Percentiles rank a stretch among this genome's conserved stretches.
These are phyloP conservation scores for Trichoderma citrinoviride DNA, from an alignment of 2,329 filamentous ascomycete genomes.

Conservation along the genomic window DNA sequence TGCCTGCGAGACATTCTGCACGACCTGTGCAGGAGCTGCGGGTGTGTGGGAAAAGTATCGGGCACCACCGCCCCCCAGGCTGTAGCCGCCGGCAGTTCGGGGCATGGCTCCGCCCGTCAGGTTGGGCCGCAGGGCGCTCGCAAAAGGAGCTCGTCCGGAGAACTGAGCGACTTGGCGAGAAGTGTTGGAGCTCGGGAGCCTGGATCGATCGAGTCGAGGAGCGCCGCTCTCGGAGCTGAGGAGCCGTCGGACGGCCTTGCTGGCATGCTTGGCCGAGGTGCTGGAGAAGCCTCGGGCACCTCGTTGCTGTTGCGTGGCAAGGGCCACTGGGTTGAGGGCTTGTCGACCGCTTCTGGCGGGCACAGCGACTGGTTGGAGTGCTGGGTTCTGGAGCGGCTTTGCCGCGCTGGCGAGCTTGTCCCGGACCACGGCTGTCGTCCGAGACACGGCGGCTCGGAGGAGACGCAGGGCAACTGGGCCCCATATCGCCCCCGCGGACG, in stretches of 20 bases:
- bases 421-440: constrained; percentile 51
- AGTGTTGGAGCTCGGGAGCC: constrained; percentile 49
- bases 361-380: constrained; percentile 45
- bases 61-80: constrained; percentile 64
- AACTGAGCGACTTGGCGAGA: constrained; percentile 57
- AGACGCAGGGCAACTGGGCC: constrained; percentile 55
- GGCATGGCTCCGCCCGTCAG: constrained; percentile 83
- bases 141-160: constrained; percentile 78
- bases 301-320: constrained; percentile 48
- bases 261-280: constrained; percentile 41
- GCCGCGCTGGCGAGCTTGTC: constrained; percentile 47
- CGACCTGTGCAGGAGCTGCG: constrained; percentile 80
- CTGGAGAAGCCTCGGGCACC: constrained; percentile 50
- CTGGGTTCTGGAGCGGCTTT: constrained; percentile 45
- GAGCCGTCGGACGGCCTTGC: constrained; percentile 50
- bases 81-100: constrained; percentile 87
- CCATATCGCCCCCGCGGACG: constrained; percentile 54
- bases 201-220: constrained; percentile 46
- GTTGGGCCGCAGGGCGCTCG: constrained; percentile 84
- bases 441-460: constrained; percentile 51
- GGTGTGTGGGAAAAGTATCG: constrained; percentile 90
- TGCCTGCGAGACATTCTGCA: constrained; percentile 92
- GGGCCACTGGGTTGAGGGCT: constrained; percentile 53
- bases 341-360: constrained; percentile 44
- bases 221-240: constrained; percentile 42